phyloP scores from a whole-genome alignment of 306 rosid species.

The Cucumis hystrix region DNA sequence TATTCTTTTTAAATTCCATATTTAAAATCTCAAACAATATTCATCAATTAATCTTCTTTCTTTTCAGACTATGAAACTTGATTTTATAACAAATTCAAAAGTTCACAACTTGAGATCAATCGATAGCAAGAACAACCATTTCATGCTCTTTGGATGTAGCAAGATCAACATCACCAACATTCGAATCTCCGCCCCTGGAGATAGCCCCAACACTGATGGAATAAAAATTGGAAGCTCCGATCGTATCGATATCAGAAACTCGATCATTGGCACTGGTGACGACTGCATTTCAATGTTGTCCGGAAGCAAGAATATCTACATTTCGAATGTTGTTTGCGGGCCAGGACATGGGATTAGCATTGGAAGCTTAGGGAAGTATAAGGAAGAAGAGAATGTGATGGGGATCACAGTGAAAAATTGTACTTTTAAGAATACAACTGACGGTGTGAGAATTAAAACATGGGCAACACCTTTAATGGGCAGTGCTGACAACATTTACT shows the following conservation, averaged over 20 bases:
- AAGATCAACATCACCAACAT: conserved; percentile 23
- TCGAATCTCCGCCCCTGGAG: conserved; percentile 20
- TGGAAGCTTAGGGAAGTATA: conserved; percentile 40
- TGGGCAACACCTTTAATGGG: conserved; percentile 26
- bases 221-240: conserved; percentile 35
- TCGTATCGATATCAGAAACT: conserved; percentile 13
- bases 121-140: conserved; percentile 37
- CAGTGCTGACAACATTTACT: conserved; percentile 20
- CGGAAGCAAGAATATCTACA: conserved; percentile 18
- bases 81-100: conserved; percentile 30
- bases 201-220: conserved; percentile 68
- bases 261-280: conserved; percentile 32
- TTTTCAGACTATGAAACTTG: conserved; percentile 32
- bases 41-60: not conserved
- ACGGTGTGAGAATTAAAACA: conserved; percentile 58
- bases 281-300: conserved; percentile 43
- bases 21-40: too few species aligned
- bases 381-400: conserved; percentile 19
- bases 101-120: conserved; percentile 29
- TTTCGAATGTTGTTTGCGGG: conserved; percentile 30
- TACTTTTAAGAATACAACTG: conserved; percentile 18
- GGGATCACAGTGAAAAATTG: conserved; percentile 31
- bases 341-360: conserved; percentile 73
- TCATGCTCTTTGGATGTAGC: conserved; percentile 22
- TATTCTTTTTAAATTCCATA: not conserved